Evolutionary conservation across 345 rosid genomes (phyloP).

Genomic region (Lepidium africanum): DNA sequence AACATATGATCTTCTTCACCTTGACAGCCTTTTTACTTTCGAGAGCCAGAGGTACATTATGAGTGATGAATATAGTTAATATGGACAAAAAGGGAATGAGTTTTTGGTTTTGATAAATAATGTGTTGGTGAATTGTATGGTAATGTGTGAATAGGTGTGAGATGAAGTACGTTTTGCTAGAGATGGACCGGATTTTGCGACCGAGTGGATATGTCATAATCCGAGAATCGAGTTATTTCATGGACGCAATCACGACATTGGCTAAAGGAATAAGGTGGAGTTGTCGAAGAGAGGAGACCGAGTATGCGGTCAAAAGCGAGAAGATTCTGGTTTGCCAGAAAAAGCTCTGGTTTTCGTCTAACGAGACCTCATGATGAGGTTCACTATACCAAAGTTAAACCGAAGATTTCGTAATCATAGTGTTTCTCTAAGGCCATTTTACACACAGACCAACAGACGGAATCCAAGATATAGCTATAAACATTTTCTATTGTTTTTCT

Average conservation of each 20-base stretch:
- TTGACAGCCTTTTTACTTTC: slow-evolving; percentile 80
- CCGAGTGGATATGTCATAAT: slow-evolving; percentile 69
- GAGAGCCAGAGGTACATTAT: slow-evolving; percentile 76
- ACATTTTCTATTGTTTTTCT: not conserved
- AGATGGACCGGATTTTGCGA: slow-evolving; percentile 87
- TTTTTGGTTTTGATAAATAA: not conserved
- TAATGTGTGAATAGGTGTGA: slow-evolving; percentile 55
- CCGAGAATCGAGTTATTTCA: slow-evolving; percentile 73
- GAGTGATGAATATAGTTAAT: not conserved
- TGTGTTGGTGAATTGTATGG: not conserved
- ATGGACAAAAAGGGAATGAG: not conserved
- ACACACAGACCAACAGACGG: not conserved
- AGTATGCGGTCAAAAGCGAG: slow-evolving; percentile 59
- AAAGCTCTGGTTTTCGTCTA: slow-evolving; percentile 71
- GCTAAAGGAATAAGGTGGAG: slow-evolving; percentile 85
- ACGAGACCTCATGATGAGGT: slow-evolving; percentile 17
- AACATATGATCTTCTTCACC: slow-evolving; percentile 93
- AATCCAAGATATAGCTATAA: slow-evolving; percentile 10
- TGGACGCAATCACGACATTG: slow-evolving; percentile 54
- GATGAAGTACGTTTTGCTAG: slow-evolving; percentile 70
- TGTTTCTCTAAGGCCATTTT: not conserved
- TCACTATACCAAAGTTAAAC: slow-evolving; percentile 2
- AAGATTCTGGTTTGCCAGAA: slow-evolving; percentile 84
- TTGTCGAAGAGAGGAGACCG: slow-evolving; percentile 68
- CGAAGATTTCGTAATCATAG: slow-evolving; percentile 2